Percentiles rank a stretch among this genome's conserved stretches.
These are phyloP conservation scores for Penicilliopsis zonata DNA, from an alignment of 495 filamentous ascomycete species.

Conservation along the genomic window DNA sequence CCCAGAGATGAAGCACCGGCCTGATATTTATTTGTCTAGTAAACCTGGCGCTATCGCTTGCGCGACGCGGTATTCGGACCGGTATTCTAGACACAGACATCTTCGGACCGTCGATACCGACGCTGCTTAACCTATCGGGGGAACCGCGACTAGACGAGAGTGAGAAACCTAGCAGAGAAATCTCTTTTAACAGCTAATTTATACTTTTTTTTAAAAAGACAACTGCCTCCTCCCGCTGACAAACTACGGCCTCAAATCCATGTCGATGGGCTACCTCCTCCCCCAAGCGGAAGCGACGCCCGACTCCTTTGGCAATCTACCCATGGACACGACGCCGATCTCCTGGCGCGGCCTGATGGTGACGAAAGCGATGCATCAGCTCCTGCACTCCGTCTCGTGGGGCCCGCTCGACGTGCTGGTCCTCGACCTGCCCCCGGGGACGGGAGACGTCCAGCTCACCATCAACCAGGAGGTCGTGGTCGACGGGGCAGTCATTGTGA, in stretches of 20 bases:
- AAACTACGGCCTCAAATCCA: conserved; percentile 94
- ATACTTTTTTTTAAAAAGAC: conserved; percentile 25
- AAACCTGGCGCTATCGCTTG: conserved; percentile 79
- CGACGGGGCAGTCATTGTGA: conserved; percentile 81
- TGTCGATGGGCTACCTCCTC: conserved; percentile 96
- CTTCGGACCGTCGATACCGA: conserved; percentile 91
- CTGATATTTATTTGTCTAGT: too few relatives aligned
- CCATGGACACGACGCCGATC: conserved; percentile 62
- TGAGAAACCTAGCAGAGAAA: conserved; percentile 16
- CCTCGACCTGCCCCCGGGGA: conserved; percentile 86
- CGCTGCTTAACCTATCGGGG: conserved; percentile 66
- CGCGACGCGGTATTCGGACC: conserved; percentile 61
- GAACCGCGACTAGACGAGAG: conserved; percentile 57
- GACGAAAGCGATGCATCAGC: conserved; percentile 91
- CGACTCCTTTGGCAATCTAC: conserved; percentile 14
- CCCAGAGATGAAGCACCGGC: too few relatives aligned
- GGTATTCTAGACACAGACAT: conserved; percentile 94
- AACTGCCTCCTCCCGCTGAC: conserved; percentile 77
- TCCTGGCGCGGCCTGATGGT: conserved; percentile 97
- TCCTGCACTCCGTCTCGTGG: conserved; percentile 92
- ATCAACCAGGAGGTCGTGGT: conserved; percentile 84
- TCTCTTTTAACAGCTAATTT: conserved; percentile 1
- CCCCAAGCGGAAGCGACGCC: conserved; percentile 16
- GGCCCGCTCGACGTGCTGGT: conserved; percentile 72
- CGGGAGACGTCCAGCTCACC: conserved; percentile 86